Base-by-base conservation (phyloP, 192 early-diverging fungal species). In the Thamnidium elegans region DNA sequence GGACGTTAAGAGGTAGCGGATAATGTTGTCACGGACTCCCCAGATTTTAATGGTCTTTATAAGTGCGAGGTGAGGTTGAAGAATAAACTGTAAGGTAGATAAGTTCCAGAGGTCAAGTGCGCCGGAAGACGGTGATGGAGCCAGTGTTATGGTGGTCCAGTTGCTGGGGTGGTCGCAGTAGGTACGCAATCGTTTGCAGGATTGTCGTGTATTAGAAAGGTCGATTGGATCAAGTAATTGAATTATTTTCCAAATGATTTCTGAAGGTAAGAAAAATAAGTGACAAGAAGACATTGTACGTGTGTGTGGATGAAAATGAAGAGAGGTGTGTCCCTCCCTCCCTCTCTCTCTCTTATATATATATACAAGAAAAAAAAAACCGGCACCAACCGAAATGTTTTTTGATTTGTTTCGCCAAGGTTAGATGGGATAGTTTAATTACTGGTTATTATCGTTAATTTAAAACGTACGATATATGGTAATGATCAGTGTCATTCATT, bases 11-110 rank as follows among this genome's bases (percentile, higher is more conserved):
- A 66, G 32, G 20, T 42, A 66, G 2, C 64, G 52, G 4, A 66
- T 53, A 47, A 66, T 53, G 26, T 7, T 54, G 36, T 66, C 64
- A 23, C 64, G 64, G 0, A 66, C 64, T 0, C 64, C 64, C 53
- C 64, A 56, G 0, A 66, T 54, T 42, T 56, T 20, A 17, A 66
- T 56, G 0, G 64, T 56, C 10, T 26, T 36, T 15, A 55, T 66
- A 21, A 43, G 14, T 7, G 9, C 0, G 3, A 13, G 13, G 42
- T 66, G 64, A 8, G 64, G 64, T 19, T 53, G 39, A 11, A 66
- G 21, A 3, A 66, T n/a, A 21, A 15, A 4, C 11, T 56, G 31
- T 17, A 66, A 53, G 3, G 55, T 43, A 1, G 0, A 3, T 34
- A 66, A n/a, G 23, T 15, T 56, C 64, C 64, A 66, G 5, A 66